Percentiles rank a stretch among this genome's conserved stretches.
phyloP scores from a whole-genome alignment of 306 rosid species.

The Begonia fuchsioides region DNA sequence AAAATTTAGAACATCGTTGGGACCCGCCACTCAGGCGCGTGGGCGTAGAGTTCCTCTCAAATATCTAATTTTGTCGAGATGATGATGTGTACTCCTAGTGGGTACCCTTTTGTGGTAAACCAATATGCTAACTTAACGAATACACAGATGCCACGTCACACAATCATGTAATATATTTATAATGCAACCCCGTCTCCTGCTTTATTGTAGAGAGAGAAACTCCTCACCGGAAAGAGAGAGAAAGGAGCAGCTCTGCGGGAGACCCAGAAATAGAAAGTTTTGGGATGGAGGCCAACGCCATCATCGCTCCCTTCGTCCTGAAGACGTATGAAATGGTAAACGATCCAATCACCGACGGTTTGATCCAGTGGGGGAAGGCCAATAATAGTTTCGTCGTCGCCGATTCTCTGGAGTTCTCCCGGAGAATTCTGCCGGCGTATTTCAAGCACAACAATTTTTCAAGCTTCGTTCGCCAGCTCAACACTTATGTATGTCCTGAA shows the following conservation, averaged over 20 bases:
- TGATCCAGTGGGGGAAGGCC: slow-evolving; percentile 60
- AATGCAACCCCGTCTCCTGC: slow-evolving; percentile 10
- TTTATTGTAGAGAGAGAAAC: background rate
- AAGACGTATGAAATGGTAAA: slow-evolving; percentile 84
- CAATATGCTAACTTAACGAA: no score
- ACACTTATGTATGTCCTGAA: slow-evolving; percentile 93
- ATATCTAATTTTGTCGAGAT: no score
- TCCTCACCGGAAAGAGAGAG: background rate
- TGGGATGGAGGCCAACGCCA: slow-evolving; percentile 48
- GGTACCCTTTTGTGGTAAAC: no score
- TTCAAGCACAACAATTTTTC: slow-evolving; percentile 97
- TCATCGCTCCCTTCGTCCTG: slow-evolving; percentile 64
- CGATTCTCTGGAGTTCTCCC: slow-evolving; percentile 63
- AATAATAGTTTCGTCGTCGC: slow-evolving; percentile 81
- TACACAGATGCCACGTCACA: no score
- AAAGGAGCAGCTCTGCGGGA: background rate
- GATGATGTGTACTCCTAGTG: no score
- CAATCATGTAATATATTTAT: slow-evolving; percentile 6
- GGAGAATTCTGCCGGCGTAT: slow-evolving; percentile 49
- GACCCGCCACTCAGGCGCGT: no score
- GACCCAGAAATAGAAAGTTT: background rate
- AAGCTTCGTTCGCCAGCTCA: slow-evolving; percentile 91
- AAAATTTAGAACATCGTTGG: no score
- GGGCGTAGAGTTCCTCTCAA: no score
- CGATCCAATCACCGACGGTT: slow-evolving; percentile 51